Evolutionary conservation across 2,329 filamentous ascomycete genomes (phyloP), one percentile per base, ranked within the genome.

Genomic region (Diaporthe helianthi): DNA sequence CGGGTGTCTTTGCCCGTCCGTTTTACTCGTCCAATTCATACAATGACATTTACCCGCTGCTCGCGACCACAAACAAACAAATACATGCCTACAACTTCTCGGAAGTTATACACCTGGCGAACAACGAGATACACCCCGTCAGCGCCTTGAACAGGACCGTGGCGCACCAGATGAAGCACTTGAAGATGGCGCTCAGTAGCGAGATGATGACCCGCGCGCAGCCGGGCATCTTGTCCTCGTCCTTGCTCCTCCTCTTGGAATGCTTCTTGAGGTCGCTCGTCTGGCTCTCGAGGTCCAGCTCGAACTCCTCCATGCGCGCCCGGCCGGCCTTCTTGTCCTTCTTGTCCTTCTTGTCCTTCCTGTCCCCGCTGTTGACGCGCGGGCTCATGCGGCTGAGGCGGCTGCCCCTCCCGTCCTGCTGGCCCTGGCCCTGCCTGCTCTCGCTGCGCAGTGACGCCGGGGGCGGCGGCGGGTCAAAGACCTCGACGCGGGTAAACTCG

Each of bases 241-340:
- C 78, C 6, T 82, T 79, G 13, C 78, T 76, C 72, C 80, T 80
- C 65, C 77, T 74, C 49, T 80, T 76, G 72, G 80, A 75, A 74
- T 83, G 78, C 74, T 84, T 80, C 63, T 78, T 78, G 19, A 83
- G 74, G 72, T 83, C 85, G 65, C 82, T 83, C 8, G 82, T 80
- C 77, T 90, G 89, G 75, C 88, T 90, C 78, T 90, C 89, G 6
- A 91, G 76, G 73, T 91, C 89, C 46, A 90, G 79, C 76, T 87
- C 89, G 69, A 90, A 86, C 73, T 86, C 83, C 73, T 89, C 86
- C 75, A 87, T 82, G 72, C 81, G 83, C 44, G 77, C 77, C 67
- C 58, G 73, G 8, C 58, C 69, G 66, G 61, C 55, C 66, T 71
- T 73, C 71, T 71, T 74, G 55, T 67, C 72, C 64, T 71, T 55